Conservation (phyloP, 2,329 filamentous ascomycete genomes). For the Penicillium verrucosum region DNA sequence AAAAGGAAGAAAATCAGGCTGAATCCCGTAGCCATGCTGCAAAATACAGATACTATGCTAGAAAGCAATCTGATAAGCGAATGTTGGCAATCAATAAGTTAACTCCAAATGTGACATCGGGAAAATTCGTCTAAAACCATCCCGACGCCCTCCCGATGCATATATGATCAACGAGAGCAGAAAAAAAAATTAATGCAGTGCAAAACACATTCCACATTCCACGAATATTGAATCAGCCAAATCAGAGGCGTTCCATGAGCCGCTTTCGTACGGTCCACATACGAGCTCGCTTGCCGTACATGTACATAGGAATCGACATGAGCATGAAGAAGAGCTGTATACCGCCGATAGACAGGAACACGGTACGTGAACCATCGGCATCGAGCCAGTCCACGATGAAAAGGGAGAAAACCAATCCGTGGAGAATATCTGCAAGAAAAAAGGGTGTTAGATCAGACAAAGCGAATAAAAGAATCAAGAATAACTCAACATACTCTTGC, state of each 20-base stretch:
- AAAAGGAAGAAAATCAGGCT: background rate
- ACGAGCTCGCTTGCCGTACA: slow-evolving; percentile 82
- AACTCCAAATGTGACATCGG: background rate
- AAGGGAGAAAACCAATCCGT: slow-evolving; percentile 82
- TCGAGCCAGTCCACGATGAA: slow-evolving; percentile 86
- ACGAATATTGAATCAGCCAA: background rate
- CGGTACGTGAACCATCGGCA: slow-evolving; percentile 67
- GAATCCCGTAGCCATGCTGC: background rate
- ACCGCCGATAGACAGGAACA: slow-evolving; percentile 78
- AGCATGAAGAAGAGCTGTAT: slow-evolving; percentile 77
- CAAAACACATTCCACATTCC: background rate
- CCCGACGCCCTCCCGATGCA: background rate
- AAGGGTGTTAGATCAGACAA: slow-evolving; percentile 8
- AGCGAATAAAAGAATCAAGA: background rate
- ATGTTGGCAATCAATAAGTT: background rate
- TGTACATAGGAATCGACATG: slow-evolving; percentile 84
- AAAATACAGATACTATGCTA: background rate
- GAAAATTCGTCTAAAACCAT: background rate
- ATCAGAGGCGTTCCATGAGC: slow-evolving; percentile 73
- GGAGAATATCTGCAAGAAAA: slow-evolving; percentile 62
- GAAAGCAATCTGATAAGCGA: background rate
- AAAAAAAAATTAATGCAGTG: background rate
- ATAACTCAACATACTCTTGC: slow-evolving; percentile 62
- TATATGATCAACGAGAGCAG: background rate
- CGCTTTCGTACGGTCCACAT: slow-evolving; percentile 93